phyloP scores from a whole-genome alignment of 176 grass and related monocot genomes.

The Oryza australiensis region DNA sequence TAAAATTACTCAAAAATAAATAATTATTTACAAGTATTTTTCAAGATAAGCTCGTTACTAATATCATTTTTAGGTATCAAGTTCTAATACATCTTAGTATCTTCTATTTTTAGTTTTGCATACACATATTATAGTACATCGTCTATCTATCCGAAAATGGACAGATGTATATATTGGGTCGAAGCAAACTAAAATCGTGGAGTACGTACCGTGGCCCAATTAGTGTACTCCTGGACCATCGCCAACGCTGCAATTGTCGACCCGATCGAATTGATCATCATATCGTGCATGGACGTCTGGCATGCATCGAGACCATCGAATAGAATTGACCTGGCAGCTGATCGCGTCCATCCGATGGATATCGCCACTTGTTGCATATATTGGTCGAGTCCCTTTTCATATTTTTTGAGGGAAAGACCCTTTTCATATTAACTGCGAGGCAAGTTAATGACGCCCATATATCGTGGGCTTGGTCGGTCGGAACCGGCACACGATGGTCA shows the following conservation, averaged over 20 bases:
- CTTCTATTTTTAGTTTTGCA: no score
- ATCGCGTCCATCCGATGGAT: not conserved
- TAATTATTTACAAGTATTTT: no score
- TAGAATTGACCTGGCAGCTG: not conserved
- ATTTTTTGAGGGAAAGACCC: no score
- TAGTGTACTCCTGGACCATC: conserved; percentile 36
- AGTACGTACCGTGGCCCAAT: not conserved
- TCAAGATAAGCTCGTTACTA: no score
- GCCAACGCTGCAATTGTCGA: conserved; percentile 23
- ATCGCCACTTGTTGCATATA: not conserved
- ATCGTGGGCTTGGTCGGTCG: conserved; percentile 45
- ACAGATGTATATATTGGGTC: not conserved
- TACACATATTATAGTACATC: no score
- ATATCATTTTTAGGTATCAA: no score
- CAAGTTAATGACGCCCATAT: conserved; percentile 44
- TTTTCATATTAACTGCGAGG: conserved; percentile 28
- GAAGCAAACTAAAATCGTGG: conserved; percentile 20
- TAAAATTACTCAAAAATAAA: no score
- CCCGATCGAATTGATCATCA: not conserved
- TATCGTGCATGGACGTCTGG: not conserved
- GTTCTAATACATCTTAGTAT: no score
- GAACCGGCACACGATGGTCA: conserved; percentile 14
- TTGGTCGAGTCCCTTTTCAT: conserved; percentile 1
- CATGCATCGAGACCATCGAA: conserved; percentile 43
- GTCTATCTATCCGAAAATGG: no score